Conservation (phyloP, 2,329 filamentous ascomycete genomes). For the Rhynchosporium agropyri region DNA sequence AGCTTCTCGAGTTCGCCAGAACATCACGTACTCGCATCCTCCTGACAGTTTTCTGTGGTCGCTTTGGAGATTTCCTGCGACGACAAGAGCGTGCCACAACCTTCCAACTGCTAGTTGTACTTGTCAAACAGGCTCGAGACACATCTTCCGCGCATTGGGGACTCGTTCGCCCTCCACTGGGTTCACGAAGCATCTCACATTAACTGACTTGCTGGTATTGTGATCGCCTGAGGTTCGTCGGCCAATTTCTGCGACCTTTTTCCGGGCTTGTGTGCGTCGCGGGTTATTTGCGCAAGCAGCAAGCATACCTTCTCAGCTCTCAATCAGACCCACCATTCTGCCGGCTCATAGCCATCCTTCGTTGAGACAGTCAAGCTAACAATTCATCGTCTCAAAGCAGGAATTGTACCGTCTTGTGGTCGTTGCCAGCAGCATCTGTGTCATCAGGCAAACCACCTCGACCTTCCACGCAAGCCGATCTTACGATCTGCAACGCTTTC, state of each 20-base stretch:
- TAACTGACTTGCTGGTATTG: slow-evolving; percentile 24
- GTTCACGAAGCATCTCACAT: slow-evolving; percentile 24
- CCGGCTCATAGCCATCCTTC: slow-evolving; percentile 18
- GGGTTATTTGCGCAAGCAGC: slow-evolving; percentile 29
- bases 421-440: slow-evolving; percentile 34
- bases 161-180: slow-evolving; percentile 19
- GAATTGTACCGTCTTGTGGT: slow-evolving; percentile 28
- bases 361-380: slow-evolving; percentile 29
- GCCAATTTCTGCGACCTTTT: slow-evolving; percentile 19
- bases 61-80: slow-evolving; percentile 21
- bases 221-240: slow-evolving; percentile 28
- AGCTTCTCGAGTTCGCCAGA: slow-evolving; percentile 19
- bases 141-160: slow-evolving; percentile 27
- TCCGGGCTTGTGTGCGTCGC: slow-evolving; percentile 18
- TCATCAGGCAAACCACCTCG: slow-evolving; percentile 36
- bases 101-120: slow-evolving; percentile 25
- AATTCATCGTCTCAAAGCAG: slow-evolving; percentile 25
- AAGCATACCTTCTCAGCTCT: slow-evolving; percentile 20
- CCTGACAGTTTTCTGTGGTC: slow-evolving; percentile 12
- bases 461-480: slow-evolving; percentile 33
- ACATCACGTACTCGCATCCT: slow-evolving; percentile 14
- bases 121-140: slow-evolving; percentile 29
- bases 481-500: slow-evolving; percentile 28
- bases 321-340: slow-evolving; percentile 15
- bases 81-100: slow-evolving; percentile 30